Percentiles rank a stretch among this genome's conserved stretches.
Conservation (phyloP, 352 stramenopile genomes). For the Globisporangium polare region DNA sequence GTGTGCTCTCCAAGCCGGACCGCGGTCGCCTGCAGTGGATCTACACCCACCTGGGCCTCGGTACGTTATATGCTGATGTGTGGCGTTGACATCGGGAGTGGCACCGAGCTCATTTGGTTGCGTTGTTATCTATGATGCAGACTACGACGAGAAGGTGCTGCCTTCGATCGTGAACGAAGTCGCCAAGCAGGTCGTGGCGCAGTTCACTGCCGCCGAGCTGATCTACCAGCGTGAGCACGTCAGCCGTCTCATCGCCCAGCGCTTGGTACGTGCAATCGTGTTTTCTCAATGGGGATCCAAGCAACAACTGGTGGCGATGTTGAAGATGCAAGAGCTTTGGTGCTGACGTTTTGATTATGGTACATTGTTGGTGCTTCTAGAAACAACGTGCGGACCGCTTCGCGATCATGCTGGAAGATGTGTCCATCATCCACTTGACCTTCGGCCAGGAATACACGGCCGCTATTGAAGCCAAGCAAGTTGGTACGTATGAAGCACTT, state of each 20-base stretch:
- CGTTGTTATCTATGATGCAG: constrained; percentile 30
- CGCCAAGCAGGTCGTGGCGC: constrained; percentile 97
- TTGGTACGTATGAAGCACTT: constrained; percentile 47
- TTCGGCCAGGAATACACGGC: constrained; percentile 99
- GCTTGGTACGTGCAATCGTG: constrained; percentile 59
- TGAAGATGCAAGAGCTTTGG: not conserved
- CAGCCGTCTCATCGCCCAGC: constrained; percentile 91
- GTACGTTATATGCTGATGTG: constrained; percentile 26
- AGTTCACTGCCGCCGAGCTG: constrained; percentile 99
- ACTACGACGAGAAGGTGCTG: constrained; percentile 98
- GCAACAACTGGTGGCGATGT: not conserved
- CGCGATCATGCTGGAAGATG: constrained; percentile 95
- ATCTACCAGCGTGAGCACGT: constrained; percentile 99
- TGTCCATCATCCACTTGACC: constrained; percentile 99
- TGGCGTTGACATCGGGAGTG: not conserved
- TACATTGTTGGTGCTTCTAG: constrained; percentile 22
- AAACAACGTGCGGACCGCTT: constrained; percentile 88
- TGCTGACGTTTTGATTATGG: not conserved
- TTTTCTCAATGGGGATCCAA: not conserved
- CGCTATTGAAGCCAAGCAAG: constrained; percentile 99
- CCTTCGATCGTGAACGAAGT: constrained; percentile 99
- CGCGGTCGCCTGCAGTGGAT: constrained; percentile 93
- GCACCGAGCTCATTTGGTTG: not conserved
- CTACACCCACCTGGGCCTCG: constrained; percentile 93
- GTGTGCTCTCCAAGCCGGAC: constrained; percentile 97